A percentile compares a stretch with the other conserved stretches of the same genome.
Evolutionary conservation across 108 stramenopile genomes (phyloP).

Genomic region (Parietichytrium sp.): DNA sequence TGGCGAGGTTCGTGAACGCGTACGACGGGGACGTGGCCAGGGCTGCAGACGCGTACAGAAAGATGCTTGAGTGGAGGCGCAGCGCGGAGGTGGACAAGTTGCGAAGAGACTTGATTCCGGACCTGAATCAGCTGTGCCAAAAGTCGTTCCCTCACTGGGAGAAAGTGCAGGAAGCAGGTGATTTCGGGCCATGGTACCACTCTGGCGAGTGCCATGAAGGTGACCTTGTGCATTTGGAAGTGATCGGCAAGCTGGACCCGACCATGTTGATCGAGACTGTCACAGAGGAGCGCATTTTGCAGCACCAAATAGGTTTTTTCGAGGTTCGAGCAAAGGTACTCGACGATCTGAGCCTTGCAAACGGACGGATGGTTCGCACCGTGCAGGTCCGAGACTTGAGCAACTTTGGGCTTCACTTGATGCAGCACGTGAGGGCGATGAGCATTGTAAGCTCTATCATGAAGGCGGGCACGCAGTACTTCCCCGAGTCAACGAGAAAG

Average conservation of each 20-base stretch:
- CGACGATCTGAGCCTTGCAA: not conserved
- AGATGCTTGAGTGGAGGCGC: slow-evolving; percentile 9
- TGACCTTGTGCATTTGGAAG: not conserved
- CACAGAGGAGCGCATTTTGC: not conserved
- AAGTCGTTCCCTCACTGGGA: slow-evolving; percentile 7
- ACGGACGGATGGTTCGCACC: not conserved
- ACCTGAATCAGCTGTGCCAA: not conserved
- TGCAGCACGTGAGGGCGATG: slow-evolving; percentile 36
- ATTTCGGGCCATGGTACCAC: slow-evolving; percentile 25
- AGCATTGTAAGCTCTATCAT: slow-evolving; percentile 21
- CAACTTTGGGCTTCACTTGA: not conserved
- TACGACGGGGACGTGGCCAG: not conserved
- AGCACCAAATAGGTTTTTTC: slow-evolving; percentile 31
- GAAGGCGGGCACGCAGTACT: slow-evolving; percentile 24
- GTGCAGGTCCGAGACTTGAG: slow-evolving; percentile 25
- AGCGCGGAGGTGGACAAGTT: not conserved
- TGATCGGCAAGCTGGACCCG: not conserved
- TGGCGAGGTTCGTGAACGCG: not conserved
- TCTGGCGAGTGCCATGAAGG: not conserved
- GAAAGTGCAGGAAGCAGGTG: slow-evolving; percentile 2
- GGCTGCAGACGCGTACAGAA: not conserved
- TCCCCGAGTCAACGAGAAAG: slow-evolving; percentile 27
- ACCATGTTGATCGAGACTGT: not conserved
- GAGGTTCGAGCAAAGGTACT: slow-evolving; percentile 15
- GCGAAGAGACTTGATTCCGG: not conserved